These are phyloP conservation scores for Endogone sp. DNA, from an alignment of 192 early-diverging fungal genomes.

Conservation along the genomic window DNA sequence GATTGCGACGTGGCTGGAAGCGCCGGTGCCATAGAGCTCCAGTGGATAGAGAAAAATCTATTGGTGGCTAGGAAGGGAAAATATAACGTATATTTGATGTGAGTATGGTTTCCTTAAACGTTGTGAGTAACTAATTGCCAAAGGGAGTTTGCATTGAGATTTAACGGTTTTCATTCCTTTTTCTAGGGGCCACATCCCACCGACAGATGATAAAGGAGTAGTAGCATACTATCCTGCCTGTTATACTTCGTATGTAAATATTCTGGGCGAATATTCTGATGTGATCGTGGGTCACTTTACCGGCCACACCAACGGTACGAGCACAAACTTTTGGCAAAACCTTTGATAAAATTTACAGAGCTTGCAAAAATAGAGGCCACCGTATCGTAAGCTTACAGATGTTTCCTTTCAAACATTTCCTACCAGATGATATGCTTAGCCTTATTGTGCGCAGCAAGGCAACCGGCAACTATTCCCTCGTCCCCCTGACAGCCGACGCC, in stretches of 20 bases:
- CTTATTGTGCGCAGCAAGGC: background rate
- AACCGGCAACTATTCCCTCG: background rate
- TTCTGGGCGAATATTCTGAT: constrained; percentile 29
- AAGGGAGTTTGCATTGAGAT: too few relatives aligned
- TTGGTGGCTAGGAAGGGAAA: background rate
- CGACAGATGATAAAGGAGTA: constrained; percentile 6
- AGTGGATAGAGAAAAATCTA: constrained; percentile 26
- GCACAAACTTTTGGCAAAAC: background rate
- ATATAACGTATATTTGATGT: constrained; percentile 22
- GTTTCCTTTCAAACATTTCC: background rate
- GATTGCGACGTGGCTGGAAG: constrained; percentile 23
- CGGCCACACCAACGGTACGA: constrained; percentile 31
- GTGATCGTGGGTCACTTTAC: constrained; percentile 38
- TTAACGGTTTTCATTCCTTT: too few relatives aligned
- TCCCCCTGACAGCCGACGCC: background rate
- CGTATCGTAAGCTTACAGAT: too few relatives aligned
- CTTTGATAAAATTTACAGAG: background rate
- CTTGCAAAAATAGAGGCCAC: background rate
- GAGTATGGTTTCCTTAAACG: background rate
- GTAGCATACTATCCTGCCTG: constrained; percentile 17
- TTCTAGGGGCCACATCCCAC: constrained; percentile 24
- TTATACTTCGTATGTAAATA: constrained; percentile 15
- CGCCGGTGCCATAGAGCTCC: constrained; percentile 19
- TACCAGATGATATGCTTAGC: constrained; percentile 14
- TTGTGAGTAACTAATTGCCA: background rate